Percentiles rank a stretch among this genome's conserved stretches.
Conservation (phyloP, 2,329 filamentous ascomycete species). For the Neonectria punicea region DNA sequence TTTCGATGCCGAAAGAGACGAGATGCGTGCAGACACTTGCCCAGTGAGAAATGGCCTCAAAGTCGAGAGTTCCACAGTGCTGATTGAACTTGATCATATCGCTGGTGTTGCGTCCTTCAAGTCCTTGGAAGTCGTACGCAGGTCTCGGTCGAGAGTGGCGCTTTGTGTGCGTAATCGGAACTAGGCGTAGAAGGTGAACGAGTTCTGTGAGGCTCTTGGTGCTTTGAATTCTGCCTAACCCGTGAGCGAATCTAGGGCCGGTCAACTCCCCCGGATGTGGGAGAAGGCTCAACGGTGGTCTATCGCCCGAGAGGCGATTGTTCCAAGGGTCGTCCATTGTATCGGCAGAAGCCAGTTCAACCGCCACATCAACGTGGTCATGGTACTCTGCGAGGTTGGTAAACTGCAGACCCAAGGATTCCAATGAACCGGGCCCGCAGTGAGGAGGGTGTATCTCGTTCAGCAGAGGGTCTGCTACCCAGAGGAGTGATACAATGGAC, state of each 20-base stretch:
- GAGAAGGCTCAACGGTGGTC: slow-evolving; percentile 25
- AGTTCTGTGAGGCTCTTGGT: slow-evolving; percentile 8
- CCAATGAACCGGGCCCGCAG: slow-evolving; percentile 29
- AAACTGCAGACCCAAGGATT: slow-evolving; percentile 34
- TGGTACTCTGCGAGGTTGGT: slow-evolving; percentile 18
- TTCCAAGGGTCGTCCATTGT: slow-evolving; percentile 32
- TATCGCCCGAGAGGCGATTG: slow-evolving; percentile 24
- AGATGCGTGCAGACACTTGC: slow-evolving; percentile 20
- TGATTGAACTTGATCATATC: slow-evolving; percentile 28
- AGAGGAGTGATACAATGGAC: slow-evolving; percentile 24
- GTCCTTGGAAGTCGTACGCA: slow-evolving; percentile 25
- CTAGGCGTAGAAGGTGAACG: slow-evolving; percentile 15
- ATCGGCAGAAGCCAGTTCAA: slow-evolving; percentile 14
- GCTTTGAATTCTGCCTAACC: slow-evolving; percentile 6
- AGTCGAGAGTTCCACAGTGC: slow-evolving; percentile 32
- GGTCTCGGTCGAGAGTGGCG: slow-evolving; percentile 5
- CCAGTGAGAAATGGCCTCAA: slow-evolving; percentile 27
- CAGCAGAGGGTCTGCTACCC: slow-evolving; percentile 29
- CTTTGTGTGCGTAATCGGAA: background rate
- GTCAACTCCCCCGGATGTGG: slow-evolving; percentile 23
- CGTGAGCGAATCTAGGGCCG: slow-evolving; percentile 6
- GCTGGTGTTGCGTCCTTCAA: background rate
- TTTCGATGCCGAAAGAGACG: background rate
- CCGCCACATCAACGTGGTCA: slow-evolving; percentile 8
- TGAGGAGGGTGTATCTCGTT: slow-evolving; percentile 27